Evolutionary conservation across 2,329 filamentous ascomycete genomes (phyloP).

Genomic region (Aspergillus japonicus): DNA sequence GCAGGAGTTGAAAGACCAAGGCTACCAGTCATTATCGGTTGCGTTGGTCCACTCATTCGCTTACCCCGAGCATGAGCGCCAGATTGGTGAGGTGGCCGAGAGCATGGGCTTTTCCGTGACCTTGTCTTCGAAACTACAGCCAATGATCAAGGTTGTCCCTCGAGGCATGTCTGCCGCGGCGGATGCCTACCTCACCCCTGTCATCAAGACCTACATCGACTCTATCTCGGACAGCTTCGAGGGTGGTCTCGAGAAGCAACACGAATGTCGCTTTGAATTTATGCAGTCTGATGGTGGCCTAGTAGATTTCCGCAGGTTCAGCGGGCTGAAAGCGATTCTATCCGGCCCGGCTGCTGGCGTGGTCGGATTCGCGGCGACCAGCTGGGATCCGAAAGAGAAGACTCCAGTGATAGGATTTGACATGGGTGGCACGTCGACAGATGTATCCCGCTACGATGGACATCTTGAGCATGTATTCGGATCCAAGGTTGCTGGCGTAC

Average conservation of each 20-base stretch:
- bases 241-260: slow-evolving; percentile 72
- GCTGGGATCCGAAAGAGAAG: slow-evolving; percentile 78
- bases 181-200: slow-evolving; percentile 76
- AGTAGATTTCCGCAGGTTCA: slow-evolving; percentile 64
- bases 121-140: slow-evolving; percentile 76
- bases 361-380: slow-evolving; percentile 88
- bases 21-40: slow-evolving; percentile 77
- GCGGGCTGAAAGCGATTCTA: slow-evolving; percentile 80
- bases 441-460: slow-evolving; percentile 82
- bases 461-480: slow-evolving; percentile 92
- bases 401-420: slow-evolving; percentile 91
- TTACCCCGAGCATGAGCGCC: slow-evolving; percentile 77
- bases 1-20: slow-evolving; percentile 65
- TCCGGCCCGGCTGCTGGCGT: slow-evolving; percentile 93
- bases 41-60: slow-evolving; percentile 90
- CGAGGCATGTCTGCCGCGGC: slow-evolving; percentile 74
- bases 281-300: slow-evolving; percentile 87
- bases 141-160: slow-evolving; percentile 80
- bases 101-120: slow-evolving; percentile 81
- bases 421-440: slow-evolving; percentile 91
- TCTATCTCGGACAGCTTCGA: slow-evolving; percentile 65
- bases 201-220: slow-evolving; percentile 72
- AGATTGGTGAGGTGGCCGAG: slow-evolving; percentile 73
- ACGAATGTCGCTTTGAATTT: slow-evolving; percentile 79
- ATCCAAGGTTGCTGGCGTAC: slow-evolving; percentile 90